Evolutionary conservation across 1,284 basidiomycete genomes (phyloP).

Genomic region (Anthracocystis panici-leucophaei): DNA sequence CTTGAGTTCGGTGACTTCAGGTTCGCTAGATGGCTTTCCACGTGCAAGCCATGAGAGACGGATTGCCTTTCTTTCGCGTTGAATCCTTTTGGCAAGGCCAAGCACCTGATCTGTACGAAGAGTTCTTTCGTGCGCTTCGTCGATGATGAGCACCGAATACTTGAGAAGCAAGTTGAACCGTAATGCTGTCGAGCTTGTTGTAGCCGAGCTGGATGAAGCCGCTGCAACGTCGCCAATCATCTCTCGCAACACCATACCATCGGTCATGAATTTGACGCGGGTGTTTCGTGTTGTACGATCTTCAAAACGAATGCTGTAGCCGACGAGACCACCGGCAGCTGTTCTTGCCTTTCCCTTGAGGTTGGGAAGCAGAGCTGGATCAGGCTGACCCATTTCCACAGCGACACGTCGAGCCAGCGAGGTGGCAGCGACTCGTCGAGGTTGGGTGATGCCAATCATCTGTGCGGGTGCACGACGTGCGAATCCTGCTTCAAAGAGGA

Average conservation of each 20-base stretch:
- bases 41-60: slow-evolving; percentile 63
- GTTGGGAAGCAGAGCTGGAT: slow-evolving; percentile 44
- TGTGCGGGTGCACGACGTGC: slow-evolving; percentile 67
- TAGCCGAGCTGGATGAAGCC: neutral
- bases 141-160: slow-evolving; percentile 91
- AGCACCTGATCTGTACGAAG: slow-evolving; percentile 94
- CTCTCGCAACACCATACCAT: slow-evolving; percentile 95
- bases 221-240: slow-evolving; percentile 74
- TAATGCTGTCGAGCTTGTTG: slow-evolving; percentile 11
- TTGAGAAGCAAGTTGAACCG: slow-evolving; percentile 75
- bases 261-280: slow-evolving; percentile 92
- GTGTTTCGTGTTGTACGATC: slow-evolving; percentile 79
- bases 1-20: slow-evolving; percentile 75
- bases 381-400: slow-evolving; percentile 78
- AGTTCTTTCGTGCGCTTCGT: slow-evolving; percentile 97
- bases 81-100: slow-evolving; percentile 80
- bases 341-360: slow-evolving; percentile 42
- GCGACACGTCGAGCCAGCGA: slow-evolving; percentile 91
- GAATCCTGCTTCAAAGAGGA: slow-evolving; percentile 79
- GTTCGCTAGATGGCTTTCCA: slow-evolving; percentile 63
- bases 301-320: slow-evolving; percentile 96
- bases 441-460: slow-evolving; percentile 80
- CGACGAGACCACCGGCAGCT: slow-evolving; percentile 74
- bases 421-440: slow-evolving; percentile 91
- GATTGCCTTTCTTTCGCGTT: slow-evolving; percentile 72